A percentile compares a stretch with the other conserved stretches of the same genome.
These are phyloP conservation scores for Pythium diclinum DNA, from an alignment of 352 stramenopile species.

Conservation along the genomic window DNA sequence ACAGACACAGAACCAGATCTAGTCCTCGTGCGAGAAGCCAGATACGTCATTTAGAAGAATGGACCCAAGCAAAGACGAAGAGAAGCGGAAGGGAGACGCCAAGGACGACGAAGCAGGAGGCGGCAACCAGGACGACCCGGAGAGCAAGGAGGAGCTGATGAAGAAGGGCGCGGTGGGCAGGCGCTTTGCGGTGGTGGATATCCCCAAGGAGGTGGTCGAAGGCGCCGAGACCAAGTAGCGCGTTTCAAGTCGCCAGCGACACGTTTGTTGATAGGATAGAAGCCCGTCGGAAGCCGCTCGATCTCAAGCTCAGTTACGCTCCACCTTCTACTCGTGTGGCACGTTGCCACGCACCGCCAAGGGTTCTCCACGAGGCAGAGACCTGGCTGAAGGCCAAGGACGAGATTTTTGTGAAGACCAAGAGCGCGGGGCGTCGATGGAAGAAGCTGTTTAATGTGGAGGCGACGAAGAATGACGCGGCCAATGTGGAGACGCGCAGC, in stretches of 20 bases:
- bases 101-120: conserved; percentile 17
- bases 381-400: not conserved
- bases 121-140: conserved; percentile 27
- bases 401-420: not conserved
- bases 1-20: conserved; percentile 3
- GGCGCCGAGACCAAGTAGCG: conserved; percentile 24
- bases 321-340: not conserved
- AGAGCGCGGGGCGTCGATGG: not conserved
- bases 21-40: not conserved
- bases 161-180: conserved; percentile 34
- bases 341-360: not conserved
- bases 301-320: not conserved
- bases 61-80: conserved; percentile 28
- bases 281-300: not conserved
- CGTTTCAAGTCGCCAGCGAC: not conserved
- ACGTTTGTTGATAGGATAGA: conserved; percentile 5
- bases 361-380: not conserved
- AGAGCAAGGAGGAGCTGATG: conserved; percentile 30
- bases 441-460: conserved; percentile 1
- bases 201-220: conserved; percentile 24
- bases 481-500: not conserved
- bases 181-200: conserved; percentile 29
- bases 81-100: conserved; percentile 22
- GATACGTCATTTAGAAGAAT: conserved; percentile 6
- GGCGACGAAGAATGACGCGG: not conserved